A percentile compares a stretch with the other conserved stretches of the same genome.
These are phyloP conservation scores for Kodamaea derodonti DNA, from an alignment of 1,139 yeast genomes.

Conservation along the genomic window DNA sequence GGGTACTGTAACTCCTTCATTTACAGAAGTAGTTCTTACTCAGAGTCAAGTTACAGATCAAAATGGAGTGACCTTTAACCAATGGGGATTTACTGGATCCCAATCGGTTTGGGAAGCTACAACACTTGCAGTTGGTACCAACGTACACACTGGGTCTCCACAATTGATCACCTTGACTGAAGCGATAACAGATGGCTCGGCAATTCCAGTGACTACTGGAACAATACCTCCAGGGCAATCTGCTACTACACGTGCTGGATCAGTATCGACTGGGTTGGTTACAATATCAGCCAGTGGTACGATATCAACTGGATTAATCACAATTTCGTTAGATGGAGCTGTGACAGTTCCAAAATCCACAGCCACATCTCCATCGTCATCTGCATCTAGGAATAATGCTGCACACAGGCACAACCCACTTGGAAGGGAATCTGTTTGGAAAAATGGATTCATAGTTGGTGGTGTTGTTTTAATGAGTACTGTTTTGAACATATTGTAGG, in stretches of 20 bases:
- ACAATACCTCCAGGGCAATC: no score
- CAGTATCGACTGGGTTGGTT: neutral
- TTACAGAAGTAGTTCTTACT: neutral
- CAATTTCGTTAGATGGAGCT: neutral
- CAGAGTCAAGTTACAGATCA: constrained; percentile 4
- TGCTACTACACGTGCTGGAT: neutral
- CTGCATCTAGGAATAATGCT: neutral
- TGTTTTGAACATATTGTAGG: constrained; percentile 3
- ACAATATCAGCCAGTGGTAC: no score
- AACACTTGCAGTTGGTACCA: constrained; percentile 3
- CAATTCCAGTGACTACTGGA: neutral
- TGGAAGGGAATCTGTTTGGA: constrained; percentile 1
- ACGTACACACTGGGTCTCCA: neutral
- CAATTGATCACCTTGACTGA: neutral
- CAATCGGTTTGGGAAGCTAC: constrained; percentile 34
- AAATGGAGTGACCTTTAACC: constrained; percentile 26
- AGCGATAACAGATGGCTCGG: neutral
- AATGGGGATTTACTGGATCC: constrained; percentile 43
- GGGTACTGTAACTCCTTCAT: neutral
- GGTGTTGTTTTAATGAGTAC: constrained; percentile 1
- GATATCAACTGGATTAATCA: neutral
- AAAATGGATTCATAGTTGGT: constrained; percentile 1
- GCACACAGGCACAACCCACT: constrained; percentile 1
- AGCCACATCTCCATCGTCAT: neutral
- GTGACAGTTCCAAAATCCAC: neutral